Conservation (phyloP, 257 asterid genomes). For the Plantago elongata region DNA sequence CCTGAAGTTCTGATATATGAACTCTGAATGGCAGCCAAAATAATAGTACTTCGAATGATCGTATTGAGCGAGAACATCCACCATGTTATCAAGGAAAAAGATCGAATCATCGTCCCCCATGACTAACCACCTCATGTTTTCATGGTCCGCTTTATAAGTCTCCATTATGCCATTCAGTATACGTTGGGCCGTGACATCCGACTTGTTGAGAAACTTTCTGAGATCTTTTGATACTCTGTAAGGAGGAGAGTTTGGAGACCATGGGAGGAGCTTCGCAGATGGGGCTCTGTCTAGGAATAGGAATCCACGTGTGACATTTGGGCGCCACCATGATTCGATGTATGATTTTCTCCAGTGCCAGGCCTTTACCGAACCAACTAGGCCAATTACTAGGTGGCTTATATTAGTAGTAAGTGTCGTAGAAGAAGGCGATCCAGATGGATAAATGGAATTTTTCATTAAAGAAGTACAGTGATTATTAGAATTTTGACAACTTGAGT, state of each 20-base stretch:
- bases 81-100: slow-evolving; percentile 36
- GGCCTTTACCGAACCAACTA: slow-evolving; percentile 46
- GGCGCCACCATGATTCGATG: slow-evolving; percentile 73
- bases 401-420: slow-evolving; percentile 25
- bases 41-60: slow-evolving; percentile 49
- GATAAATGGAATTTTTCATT: neutral
- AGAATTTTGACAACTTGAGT: slow-evolving; percentile 28
- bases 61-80: slow-evolving; percentile 31
- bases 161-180: slow-evolving; percentile 59
- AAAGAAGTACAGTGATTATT: slow-evolving; percentile 11
- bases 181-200: slow-evolving; percentile 22
- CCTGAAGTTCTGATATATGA: slow-evolving; percentile 33
- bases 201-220: slow-evolving; percentile 19
- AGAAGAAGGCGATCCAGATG: neutral
- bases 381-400: slow-evolving; percentile 48
- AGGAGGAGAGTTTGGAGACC: slow-evolving; percentile 58
- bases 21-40: slow-evolving; percentile 51
- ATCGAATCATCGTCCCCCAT: slow-evolving; percentile 74
- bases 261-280: slow-evolving; percentile 32
- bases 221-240: slow-evolving; percentile 41
- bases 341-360: slow-evolving; percentile 43
- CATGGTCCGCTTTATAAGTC: slow-evolving; percentile 34
- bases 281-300: slow-evolving; percentile 49
- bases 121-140: slow-evolving; percentile 43
- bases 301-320: slow-evolving; percentile 43